phyloP scores from a whole-genome alignment of 2,329 filamentous ascomycete genomes.

The Xylaria sp. region DNA sequence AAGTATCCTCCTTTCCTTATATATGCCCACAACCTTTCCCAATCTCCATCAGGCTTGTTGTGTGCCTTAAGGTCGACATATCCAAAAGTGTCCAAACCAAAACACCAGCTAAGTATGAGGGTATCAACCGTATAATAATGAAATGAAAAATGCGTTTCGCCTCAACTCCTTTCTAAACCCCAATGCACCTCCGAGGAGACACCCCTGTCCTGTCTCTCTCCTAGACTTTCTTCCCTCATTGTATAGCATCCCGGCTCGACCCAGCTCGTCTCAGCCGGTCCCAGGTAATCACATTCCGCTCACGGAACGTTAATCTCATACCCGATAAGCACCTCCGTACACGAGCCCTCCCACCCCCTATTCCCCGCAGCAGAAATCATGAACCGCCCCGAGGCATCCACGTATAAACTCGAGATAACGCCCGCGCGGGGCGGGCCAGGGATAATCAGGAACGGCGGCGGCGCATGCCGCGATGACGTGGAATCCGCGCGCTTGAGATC shows the following conservation, averaged over 20 bases:
- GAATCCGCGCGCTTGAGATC: constrained; percentile 74
- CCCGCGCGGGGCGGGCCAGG: constrained; percentile 86
- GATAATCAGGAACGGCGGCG: constrained; percentile 94
- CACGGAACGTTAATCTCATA: constrained; percentile 80
- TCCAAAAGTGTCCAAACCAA: not conserved
- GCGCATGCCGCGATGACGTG: constrained; percentile 74
- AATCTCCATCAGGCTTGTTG: not conserved
- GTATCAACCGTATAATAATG: constrained; percentile 22
- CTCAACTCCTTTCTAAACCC: not conserved
- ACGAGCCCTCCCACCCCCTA: constrained; percentile 91
- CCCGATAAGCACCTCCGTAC: constrained; percentile 90
- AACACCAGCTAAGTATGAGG: not conserved
- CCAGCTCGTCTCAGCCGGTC: no score
- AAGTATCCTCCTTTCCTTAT: not conserved
- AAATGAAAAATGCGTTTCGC: not conserved
- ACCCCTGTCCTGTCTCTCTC: not conserved
- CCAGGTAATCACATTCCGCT: not conserved
- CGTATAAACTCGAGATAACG: constrained; percentile 85
- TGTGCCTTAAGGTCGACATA: not conserved
- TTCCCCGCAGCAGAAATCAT: constrained; percentile 95
- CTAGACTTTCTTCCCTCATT: no score
- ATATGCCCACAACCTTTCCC: not conserved
- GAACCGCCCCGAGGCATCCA: constrained; percentile 88
- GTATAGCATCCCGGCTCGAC: no score
- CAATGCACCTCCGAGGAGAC: not conserved